Conservation (phyloP, 1,139 yeast genomes). For the Yamadazyma mexicana region DNA sequence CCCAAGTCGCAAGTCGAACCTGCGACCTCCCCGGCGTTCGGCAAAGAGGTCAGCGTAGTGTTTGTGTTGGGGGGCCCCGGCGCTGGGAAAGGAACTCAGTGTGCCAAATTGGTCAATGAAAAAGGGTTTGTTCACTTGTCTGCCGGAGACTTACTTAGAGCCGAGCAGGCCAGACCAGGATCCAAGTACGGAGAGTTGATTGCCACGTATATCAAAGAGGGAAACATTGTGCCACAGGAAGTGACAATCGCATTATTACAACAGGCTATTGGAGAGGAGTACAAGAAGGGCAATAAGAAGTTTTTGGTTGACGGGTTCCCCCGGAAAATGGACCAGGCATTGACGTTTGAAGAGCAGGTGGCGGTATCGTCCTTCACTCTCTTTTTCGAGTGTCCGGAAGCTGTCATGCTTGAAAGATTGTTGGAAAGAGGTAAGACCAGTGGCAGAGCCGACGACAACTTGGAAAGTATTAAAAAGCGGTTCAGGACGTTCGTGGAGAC, state of each 20-base stretch:
- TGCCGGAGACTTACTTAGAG: constrained; percentile 93
- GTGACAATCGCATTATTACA: constrained; percentile 82
- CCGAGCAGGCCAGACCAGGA: constrained; percentile 82
- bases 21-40: constrained; percentile 43
- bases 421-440: constrained; percentile 92
- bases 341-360: constrained; percentile 81
- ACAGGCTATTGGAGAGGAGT: constrained; percentile 68
- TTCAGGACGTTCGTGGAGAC: constrained; percentile 85
- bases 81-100: constrained; percentile 96
- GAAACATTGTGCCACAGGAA: constrained; percentile 93
- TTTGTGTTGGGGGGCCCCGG: constrained; percentile 93
- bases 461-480: constrained; percentile 86
- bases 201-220: constrained; percentile 80
- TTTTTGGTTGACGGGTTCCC: constrained; percentile 97
- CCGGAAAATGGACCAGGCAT: constrained; percentile 96
- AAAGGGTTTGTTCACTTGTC: constrained; percentile 84
- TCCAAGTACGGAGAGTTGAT: constrained; percentile 85
- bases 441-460: constrained; percentile 91
- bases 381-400: constrained; percentile 93
- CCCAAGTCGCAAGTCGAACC: constrained; percentile 54
- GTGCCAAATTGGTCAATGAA: constrained; percentile 78
- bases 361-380: constrained; percentile 77
- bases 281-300: constrained; percentile 49
- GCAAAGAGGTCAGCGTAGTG: constrained; percentile 69
- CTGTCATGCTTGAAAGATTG: constrained; percentile 80